These are phyloP conservation scores for Talaromyces sp. DNA, from an alignment of 2,329 filamentous ascomycete genomes.

Conservation along the genomic window DNA sequence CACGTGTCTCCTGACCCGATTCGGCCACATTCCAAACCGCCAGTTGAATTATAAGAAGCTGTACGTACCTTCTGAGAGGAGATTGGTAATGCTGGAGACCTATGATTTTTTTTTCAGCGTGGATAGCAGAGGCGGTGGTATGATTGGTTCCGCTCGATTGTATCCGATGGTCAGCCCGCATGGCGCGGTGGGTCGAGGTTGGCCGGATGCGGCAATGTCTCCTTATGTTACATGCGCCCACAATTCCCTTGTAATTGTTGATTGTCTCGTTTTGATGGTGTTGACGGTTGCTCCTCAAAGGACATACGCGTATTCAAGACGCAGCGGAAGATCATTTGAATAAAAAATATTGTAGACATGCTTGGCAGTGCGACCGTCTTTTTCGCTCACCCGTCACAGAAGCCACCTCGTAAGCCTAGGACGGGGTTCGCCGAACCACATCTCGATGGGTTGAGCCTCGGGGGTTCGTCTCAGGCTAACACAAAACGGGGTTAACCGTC, in stretches of 20 bases:
- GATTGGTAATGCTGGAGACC: neutral
- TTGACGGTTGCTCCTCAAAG: neutral
- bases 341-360: too few relatives aligned
- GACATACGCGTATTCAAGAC: neutral
- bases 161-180: neutral
- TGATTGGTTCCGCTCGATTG: neutral
- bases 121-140: neutral
- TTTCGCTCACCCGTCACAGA: neutral
- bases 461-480: neutral
- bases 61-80: neutral
- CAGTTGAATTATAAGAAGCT: neutral
- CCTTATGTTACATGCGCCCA: neutral
- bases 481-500: neutral
- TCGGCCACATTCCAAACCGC: neutral
- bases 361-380: neutral
- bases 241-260: neutral
- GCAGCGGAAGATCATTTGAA: neutral
- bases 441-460: constrained; percentile 4
- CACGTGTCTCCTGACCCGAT: constrained; percentile 3
- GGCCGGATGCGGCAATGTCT: constrained; percentile 1
- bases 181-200: neutral
- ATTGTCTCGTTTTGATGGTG: neutral
- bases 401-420: neutral
- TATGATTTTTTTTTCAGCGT: neutral
- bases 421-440: neutral